Base-by-base conservation (phyloP, 352 stramenopile genomes). In the Globisporangium iwayamae region DNA sequence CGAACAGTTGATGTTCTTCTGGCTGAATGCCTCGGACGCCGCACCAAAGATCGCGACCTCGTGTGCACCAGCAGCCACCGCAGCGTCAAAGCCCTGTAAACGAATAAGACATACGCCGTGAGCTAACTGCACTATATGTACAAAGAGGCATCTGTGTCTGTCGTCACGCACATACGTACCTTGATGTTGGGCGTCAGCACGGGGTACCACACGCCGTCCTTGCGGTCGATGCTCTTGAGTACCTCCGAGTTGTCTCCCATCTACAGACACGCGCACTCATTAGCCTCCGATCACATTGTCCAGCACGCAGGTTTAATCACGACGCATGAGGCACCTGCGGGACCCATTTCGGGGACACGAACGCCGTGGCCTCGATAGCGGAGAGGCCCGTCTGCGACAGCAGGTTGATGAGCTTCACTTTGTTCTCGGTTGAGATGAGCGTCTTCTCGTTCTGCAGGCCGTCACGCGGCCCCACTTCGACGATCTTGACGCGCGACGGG, bases 311-410 rank as follows among this genome's bases (percentile, higher is more conserved):
- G 9, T 1, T 11, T 6, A 46, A n/a, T n/a, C 25, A 54, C 3
- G 47, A 36, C 22, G 60, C 39, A 65, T n/a, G 30, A 57, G 28
- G 10, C 48, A 94, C 85, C 76, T 98, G 93, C 11, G 96, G 96
- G 18, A 99, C 93, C 94, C 96, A 99, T 72, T 98, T 98, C 20
- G 94, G 92, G 8, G 95, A 98, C 14, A 99, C 96, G 66, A 99
- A 99, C 13, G 91, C 86, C 52, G 93, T 98, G 6, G 91, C 81
- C 75, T 99, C 96, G 60, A 99, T 97, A 4, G 78, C 81, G 5
- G 69, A 74, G 16, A 98, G 80, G 1, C 96, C 96, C 16, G 96
- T 90, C 4, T 92, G 71, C 50, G 87, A 93, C 48, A 99, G 80
- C 69, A 89, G 75, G 48, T 98, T 82, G 69, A 98, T 95, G 13